Base-by-base conservation (phyloP, 2,329 filamentous ascomycete genomes). In the Trichoderma afroharzianum region DNA sequence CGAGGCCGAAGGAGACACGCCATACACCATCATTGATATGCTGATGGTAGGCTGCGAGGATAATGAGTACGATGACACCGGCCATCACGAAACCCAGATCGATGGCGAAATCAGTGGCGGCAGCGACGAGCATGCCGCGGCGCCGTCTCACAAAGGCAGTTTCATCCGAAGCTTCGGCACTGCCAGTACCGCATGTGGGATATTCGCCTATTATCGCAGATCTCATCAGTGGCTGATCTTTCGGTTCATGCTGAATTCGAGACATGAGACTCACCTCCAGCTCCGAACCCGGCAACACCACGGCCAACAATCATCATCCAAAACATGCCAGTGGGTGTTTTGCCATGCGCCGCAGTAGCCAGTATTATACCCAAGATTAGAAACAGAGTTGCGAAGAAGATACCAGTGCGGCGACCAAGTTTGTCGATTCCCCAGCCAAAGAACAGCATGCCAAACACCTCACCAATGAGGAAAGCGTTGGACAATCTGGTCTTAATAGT, bases 301-400 rank as follows among this genome's bases (percentile, higher is more conserved):
- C 85, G 81, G 1, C 83, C 81, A 26, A 86, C 76, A 0, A 83
- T 85, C 80, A 86, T 81, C 81, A 86, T 86, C 84, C 84, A 86
- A 63, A 85, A 83, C 82, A 86, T 85, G 66, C 82, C 83, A 12
- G 80, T 68, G 28, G 81, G 79, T 0, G 83, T 85, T 3, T 77
- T 73, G 6, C 84, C 84, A 71, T 83, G 77, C 0, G 83, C 79
- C 4, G 83, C 85, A 0, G 82, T 83, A 1, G 83, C 82, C 14
- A 86, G 73, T 2, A 85, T 81, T 2, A 83, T 80, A 5, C 84
- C 83, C 53, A 85, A 68, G 8, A 85, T 81, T n/a, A 86, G 80
- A 77, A 85, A 82, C 0, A 82, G 50, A 0, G 84, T 85, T 0
- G 84, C 84, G 15, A 81, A 77, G 33, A 86, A 75, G 55, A 85